Evolutionary conservation across 495 filamentous ascomycete species (phyloP).

Genomic region (Aspergillus diversus): DNA sequence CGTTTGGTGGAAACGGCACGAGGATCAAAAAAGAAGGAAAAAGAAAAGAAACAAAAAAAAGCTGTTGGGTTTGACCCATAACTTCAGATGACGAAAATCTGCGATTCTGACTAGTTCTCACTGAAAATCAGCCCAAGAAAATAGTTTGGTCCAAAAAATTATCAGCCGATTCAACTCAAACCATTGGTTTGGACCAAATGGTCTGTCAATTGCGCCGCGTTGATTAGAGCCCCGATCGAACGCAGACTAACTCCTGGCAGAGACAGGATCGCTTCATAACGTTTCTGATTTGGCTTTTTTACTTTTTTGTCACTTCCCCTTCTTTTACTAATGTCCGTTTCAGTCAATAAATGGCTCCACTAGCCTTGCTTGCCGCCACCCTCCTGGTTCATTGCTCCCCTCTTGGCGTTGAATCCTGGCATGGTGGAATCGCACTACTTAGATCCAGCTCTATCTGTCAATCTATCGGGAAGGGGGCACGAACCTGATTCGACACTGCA

Average conservation of each 20-base stretch:
- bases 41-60: neutral
- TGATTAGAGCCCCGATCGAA: slow-evolving; percentile 17
- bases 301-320: slow-evolving; percentile 12
- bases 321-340: slow-evolving; percentile 15
- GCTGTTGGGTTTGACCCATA: neutral
- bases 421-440: slow-evolving; percentile 25
- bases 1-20: neutral
- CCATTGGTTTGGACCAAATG: neutral
- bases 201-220: slow-evolving; percentile 10
- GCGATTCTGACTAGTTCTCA: neutral
- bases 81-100: slow-evolving; percentile 14
- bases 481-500: slow-evolving; percentile 25
- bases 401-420: slow-evolving; percentile 23
- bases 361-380: slow-evolving; percentile 23
- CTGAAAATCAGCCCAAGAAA: slow-evolving; percentile 8
- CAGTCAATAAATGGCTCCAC: slow-evolving; percentile 23
- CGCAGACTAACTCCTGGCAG: slow-evolving; percentile 16
- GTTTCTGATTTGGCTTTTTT: slow-evolving; percentile 18
- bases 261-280: slow-evolving; percentile 25
- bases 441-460: slow-evolving; percentile 32
- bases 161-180: slow-evolving; percentile 3
- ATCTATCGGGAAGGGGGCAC: slow-evolving; percentile 31
- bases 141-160: slow-evolving; percentile 12
- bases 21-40: neutral
- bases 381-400: slow-evolving; percentile 13